phyloP scores from a whole-genome alignment of 176 grass and related monocot genomes.

The Typha latifolia region DNA sequence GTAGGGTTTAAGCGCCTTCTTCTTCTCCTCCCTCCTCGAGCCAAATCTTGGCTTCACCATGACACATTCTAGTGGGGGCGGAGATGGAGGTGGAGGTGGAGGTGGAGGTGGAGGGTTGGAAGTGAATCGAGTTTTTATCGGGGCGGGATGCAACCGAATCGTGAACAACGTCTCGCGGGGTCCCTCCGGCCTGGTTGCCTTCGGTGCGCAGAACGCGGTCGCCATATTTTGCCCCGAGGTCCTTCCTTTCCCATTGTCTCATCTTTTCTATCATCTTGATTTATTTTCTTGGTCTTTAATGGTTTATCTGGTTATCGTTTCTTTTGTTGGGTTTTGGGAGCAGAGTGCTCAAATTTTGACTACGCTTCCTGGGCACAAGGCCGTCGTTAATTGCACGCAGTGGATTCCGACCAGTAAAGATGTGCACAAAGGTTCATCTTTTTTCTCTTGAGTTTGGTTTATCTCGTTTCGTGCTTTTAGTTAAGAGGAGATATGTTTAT shows the following conservation, averaged over 20 bases:
- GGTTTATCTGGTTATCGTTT: neutral
- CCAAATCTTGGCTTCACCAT: neutral
- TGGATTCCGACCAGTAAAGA: constrained; percentile 87
- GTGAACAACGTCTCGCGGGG: constrained; percentile 94
- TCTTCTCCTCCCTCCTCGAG: neutral
- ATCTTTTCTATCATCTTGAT: neutral
- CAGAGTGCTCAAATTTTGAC: constrained; percentile 82
- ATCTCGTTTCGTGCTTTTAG: neutral
- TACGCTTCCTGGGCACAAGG: constrained; percentile 76
- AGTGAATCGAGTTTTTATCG: constrained; percentile 47
- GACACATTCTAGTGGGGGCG: constrained; percentile 1
- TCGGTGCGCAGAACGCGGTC: constrained; percentile 90
- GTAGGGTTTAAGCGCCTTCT: neutral
- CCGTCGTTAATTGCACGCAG: constrained; percentile 75
- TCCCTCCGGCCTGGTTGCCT: constrained; percentile 70
- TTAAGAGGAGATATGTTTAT: too few relatives aligned
- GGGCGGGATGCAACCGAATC: constrained; percentile 86
- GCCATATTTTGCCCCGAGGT: constrained; percentile 79
- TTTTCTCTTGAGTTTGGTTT: neutral
- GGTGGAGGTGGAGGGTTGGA: constrained; percentile 1
- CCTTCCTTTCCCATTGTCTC: neutral
- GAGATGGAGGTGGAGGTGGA: neutral
- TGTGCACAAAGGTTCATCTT: constrained; percentile 46
- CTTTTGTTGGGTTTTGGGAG: constrained; percentile 1
- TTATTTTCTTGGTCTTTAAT: neutral